Evolutionary conservation across 2,329 filamentous ascomycete species (phyloP).

Genomic region (Corinectria fuckeliana): DNA sequence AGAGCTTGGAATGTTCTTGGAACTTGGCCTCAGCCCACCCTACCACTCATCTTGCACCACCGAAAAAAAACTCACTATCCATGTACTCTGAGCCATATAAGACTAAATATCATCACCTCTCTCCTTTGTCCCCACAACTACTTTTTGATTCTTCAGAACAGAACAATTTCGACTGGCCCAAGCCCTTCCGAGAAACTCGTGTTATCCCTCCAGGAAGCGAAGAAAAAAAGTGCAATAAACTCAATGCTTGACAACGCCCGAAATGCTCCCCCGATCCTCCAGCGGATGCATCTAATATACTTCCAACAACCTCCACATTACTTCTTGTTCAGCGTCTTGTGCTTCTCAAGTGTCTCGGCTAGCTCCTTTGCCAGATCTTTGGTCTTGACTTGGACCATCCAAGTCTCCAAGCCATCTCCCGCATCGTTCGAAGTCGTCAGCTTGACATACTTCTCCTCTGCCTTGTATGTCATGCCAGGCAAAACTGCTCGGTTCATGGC

Average conservation of each 20-base stretch:
- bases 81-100: background rate
- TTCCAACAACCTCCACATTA: conserved; percentile 36
- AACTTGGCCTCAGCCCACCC: background rate
- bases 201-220: conserved; percentile 1
- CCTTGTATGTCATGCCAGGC: conserved; percentile 66
- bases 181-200: conserved; percentile 9
- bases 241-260: conserved; percentile 34
- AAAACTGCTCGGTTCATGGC: conserved; percentile 74
- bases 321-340: conserved; percentile 64
- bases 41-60: background rate
- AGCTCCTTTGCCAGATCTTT: conserved; percentile 62
- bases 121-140: conserved; percentile 20
- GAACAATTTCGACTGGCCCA: conserved; percentile 30
- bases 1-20: background rate
- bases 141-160: conserved; percentile 34
- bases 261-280: conserved; percentile 29
- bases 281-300: conserved; percentile 35
- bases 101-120: background rate
- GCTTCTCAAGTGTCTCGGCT: conserved; percentile 56
- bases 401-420: conserved; percentile 69
- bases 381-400: conserved; percentile 75
- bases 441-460: conserved; percentile 66
- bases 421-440: conserved; percentile 63
- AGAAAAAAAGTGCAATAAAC: conserved; percentile 18
- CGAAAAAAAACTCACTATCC: background rate